phyloP scores from a whole-genome alignment of 768 basidiomycete species.

The Leccinum arenicola region DNA sequence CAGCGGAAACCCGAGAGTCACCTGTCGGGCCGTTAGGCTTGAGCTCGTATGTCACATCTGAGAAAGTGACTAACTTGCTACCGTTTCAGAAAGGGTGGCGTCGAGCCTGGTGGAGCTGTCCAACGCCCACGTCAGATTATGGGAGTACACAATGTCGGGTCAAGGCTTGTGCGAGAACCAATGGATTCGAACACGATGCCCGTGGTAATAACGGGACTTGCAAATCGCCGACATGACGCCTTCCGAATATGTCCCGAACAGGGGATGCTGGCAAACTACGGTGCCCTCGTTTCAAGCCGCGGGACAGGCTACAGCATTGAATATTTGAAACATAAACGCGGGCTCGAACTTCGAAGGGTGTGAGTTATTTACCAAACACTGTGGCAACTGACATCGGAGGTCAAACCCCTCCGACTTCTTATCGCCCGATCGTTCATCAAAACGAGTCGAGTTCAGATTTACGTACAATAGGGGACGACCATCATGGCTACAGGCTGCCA shows the following conservation, averaged over 20 bases:
- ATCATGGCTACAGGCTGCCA: not conserved
- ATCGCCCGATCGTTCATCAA: slow-evolving; percentile 10
- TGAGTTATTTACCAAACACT: not conserved
- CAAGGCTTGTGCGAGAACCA: not conserved
- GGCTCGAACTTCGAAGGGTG: not conserved
- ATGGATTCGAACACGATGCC: not conserved
- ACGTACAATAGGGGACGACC: not conserved
- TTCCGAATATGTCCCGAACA: slow-evolving; percentile 3
- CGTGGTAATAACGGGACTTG: slow-evolving; percentile 18
- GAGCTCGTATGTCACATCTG: not conserved
- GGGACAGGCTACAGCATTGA: not conserved
- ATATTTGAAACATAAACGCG: not conserved
- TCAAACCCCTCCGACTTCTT: slow-evolving; percentile 23
- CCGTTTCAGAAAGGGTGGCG: slow-evolving; percentile 3
- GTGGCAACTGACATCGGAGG: slow-evolving; percentile 20
- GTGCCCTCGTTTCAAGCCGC: slow-evolving; percentile 9
- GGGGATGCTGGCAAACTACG: not conserved
- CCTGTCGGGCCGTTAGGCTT: not conserved
- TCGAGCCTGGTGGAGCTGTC: not conserved
- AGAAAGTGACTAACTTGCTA: slow-evolving; percentile 9
- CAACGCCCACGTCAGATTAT: not conserved
- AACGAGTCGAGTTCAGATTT: not conserved
- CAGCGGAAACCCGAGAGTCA: not conserved
- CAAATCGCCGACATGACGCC: slow-evolving; percentile 16
- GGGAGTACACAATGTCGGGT: slow-evolving; percentile 1